These are phyloP conservation scores for Mortierella sp. DNA, from an alignment of 371 early-diverging fungal genomes.

Conservation along the genomic window DNA sequence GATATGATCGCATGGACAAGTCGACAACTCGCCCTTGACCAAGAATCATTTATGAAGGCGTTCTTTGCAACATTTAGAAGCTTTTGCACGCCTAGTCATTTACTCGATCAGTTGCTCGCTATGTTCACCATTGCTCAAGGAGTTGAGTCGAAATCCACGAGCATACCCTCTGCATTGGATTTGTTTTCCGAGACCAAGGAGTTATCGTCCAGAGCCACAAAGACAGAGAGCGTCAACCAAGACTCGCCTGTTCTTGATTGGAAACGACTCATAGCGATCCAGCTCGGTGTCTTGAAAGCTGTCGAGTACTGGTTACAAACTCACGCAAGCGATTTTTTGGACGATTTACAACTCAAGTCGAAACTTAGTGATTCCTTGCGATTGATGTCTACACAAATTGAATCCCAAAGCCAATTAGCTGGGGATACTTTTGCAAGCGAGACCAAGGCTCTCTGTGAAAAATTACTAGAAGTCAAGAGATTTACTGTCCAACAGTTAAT, in stretches of 20 bases:
- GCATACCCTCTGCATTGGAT: conserved; percentile 29
- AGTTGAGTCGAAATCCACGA: conserved; percentile 11
- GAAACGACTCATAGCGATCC: conserved; percentile 59
- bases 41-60: conserved; percentile 59
- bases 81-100: conserved; percentile 60
- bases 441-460: conserved; percentile 1
- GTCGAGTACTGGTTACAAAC: conserved; percentile 75
- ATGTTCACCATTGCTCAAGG: conserved; percentile 61
- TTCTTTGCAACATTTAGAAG: conserved; percentile 74
- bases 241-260: conserved; percentile 43
- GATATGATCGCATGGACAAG: conserved; percentile 49
- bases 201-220: background rate
- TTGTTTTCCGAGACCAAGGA: conserved; percentile 14
- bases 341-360: conserved; percentile 60
- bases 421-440: conserved; percentile 10
- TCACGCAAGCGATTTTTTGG: conserved; percentile 77
- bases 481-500: conserved; percentile 30
- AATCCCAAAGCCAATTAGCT: conserved; percentile 15
- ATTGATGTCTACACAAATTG: conserved; percentile 22
- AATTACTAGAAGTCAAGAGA: conserved; percentile 13
- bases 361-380: conserved; percentile 28
- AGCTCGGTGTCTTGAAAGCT: conserved; percentile 65
- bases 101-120: conserved; percentile 65
- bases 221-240: background rate
- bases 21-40: conserved; percentile 59